Percentiles rank a stretch among this genome's conserved stretches.
Evolutionary conservation across 2,329 filamentous ascomycete species (phyloP).

Genomic region (Xylaria sp.): DNA sequence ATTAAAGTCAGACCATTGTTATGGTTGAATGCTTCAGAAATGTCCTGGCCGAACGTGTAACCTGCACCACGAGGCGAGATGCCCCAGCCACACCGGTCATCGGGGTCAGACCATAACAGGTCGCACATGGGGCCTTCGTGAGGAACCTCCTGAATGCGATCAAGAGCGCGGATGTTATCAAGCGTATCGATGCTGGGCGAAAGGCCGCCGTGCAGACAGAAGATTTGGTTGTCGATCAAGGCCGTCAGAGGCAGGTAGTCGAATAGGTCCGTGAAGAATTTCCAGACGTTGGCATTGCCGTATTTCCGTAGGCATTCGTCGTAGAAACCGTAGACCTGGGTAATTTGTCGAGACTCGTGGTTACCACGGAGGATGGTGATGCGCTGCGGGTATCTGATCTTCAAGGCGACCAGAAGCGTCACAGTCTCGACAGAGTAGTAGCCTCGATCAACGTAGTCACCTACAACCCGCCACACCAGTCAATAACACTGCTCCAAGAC

Average conservation of each 20-base stretch:
- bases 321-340: constrained; percentile 98
- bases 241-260: constrained; percentile 96
- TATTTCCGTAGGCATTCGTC: constrained; percentile 99
- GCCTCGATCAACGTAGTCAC: constrained; percentile 96
- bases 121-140: constrained; percentile 99
- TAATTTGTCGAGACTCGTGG: constrained; percentile 98
- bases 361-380: constrained; percentile 98
- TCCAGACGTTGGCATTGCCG: constrained; percentile 98
- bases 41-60: constrained; percentile 94
- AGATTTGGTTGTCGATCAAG: constrained; percentile 98
- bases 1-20: constrained; percentile 97
- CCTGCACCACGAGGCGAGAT: constrained; percentile 92
- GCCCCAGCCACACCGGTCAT: constrained; percentile 93
- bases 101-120: constrained; percentile 94
- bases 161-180: constrained; percentile 90
- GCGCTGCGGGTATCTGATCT: constrained; percentile 95
- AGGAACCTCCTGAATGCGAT: constrained; percentile 96
- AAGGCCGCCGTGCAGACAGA: constrained; percentile 94
- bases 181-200: constrained; percentile 94
- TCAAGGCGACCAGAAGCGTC: constrained; percentile 89
- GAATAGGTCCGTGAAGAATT: constrained; percentile 97
- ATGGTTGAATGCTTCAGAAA: constrained; percentile 97
- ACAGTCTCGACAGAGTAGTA: constrained; percentile 99
- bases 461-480: constrained; percentile 39
- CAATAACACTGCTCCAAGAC: constrained; percentile 10